A percentile compares a stretch with the other conserved stretches of the same genome.
Evolutionary conservation across 2,329 filamentous ascomycete genomes (phyloP).

Genomic region (Emmonsiellopsis sp.): DNA sequence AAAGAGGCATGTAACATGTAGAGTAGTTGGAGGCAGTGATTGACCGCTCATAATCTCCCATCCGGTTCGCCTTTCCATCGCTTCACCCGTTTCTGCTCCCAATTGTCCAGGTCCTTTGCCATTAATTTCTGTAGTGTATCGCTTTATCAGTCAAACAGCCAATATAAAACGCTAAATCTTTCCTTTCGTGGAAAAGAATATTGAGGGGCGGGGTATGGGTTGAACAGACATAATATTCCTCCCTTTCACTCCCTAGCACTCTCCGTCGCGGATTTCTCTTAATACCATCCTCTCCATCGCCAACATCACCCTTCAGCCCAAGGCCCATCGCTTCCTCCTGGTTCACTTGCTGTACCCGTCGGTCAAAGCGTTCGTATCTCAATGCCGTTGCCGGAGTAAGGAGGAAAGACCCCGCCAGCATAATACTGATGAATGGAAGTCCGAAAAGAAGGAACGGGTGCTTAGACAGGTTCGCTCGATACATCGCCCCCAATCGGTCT

Average conservation of each 20-base stretch:
- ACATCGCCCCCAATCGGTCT: conserved; percentile 62
- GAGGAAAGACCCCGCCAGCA: conserved; percentile 87
- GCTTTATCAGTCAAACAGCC: conserved; percentile 9
- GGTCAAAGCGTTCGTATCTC: conserved; percentile 86
- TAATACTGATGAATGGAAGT: conserved; percentile 80
- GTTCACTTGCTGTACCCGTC: conserved; percentile 75
- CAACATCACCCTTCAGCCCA: conserved; percentile 53
- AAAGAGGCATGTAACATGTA: too few relatives aligned
- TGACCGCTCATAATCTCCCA: conserved; percentile 54
- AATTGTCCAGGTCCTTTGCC: conserved; percentile 85
- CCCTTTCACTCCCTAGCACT: conserved; percentile 33
- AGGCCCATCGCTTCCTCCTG: conserved; percentile 81
- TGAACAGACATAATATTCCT: conserved; percentile 41
- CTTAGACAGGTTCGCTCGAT: conserved; percentile 64
- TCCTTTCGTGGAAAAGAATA: not conserved
- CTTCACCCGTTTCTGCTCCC: conserved; percentile 94
- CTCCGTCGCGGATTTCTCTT: conserved; percentile 37
- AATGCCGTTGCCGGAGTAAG: conserved; percentile 89
- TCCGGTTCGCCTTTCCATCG: conserved; percentile 83
- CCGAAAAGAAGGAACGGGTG: conserved; percentile 91
- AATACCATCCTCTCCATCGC: conserved; percentile 73
- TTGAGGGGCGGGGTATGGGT: not conserved
- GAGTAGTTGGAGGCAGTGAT: too few relatives aligned
- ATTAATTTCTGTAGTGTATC: conserved; percentile 54
- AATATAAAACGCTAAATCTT: not conserved